phyloP scores from a whole-genome alignment of 345 rosid species.

The Mallotus nudiflorus region DNA sequence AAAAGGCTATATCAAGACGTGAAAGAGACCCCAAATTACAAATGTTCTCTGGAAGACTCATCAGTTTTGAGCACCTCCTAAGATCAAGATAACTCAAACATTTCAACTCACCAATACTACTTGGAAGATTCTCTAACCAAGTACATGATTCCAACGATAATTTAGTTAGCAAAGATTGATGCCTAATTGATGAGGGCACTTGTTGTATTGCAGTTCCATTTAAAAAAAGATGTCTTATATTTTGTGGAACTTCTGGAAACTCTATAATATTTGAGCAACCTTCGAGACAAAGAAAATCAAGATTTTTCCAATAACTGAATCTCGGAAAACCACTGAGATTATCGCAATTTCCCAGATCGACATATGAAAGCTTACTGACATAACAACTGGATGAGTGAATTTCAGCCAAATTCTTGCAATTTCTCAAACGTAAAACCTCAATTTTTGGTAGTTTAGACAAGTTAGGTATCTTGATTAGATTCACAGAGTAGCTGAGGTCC shows the following conservation, averaged over 20 bases:
- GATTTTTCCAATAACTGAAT: no score
- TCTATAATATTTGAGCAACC: no score
- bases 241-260: no score
- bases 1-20: neutral
- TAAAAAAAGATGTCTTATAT: neutral
- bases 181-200: neutral
- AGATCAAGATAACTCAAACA: no score
- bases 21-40: neutral
- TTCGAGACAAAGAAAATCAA: no score
- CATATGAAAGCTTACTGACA: neutral
- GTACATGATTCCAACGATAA: neutral
- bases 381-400: neutral
- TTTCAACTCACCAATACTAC: slow-evolving; percentile 13
- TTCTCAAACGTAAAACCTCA: neutral
- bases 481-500: no score
- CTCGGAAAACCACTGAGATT: neutral
- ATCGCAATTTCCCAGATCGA: neutral
- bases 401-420: slow-evolving; percentile 5
- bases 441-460: no score
- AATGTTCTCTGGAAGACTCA: no score
- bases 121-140: neutral
- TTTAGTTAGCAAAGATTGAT: neutral
- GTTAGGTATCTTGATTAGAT: no score
- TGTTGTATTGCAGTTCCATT: neutral
- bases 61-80: no score